Conservation (phyloP, 2,329 filamentous ascomycete genomes). For the Calcarisporium arbuscula region DNA sequence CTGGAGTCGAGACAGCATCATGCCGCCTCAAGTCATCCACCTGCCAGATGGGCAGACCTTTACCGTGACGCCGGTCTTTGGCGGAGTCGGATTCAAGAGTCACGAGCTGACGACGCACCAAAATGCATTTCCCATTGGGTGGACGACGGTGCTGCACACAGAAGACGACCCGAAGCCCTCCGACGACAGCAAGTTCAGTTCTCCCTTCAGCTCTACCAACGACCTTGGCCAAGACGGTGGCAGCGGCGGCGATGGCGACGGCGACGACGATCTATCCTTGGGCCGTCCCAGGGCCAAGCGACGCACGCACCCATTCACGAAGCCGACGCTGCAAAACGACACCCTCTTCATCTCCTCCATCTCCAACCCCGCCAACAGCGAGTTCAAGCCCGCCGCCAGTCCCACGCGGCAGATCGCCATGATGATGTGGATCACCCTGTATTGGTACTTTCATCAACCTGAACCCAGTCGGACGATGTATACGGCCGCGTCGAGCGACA, state of each 20-base stretch:
- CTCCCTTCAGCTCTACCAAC: too few relatives aligned
- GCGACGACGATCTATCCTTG: conserved; percentile 23
- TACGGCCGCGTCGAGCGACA: conserved; percentile 56
- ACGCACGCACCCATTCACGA: conserved; percentile 44
- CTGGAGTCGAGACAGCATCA: too few relatives aligned
- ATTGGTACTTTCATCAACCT: conserved; percentile 95
- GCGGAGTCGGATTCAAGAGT: conserved; percentile 84
- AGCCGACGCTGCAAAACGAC: conserved; percentile 72
- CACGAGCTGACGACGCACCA: conserved; percentile 65
- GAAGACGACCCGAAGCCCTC: conserved; percentile 33
- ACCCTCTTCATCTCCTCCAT: conserved; percentile 88
- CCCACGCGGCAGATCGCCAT: conserved; percentile 87
- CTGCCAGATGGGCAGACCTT: conserved; percentile 85
- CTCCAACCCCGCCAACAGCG: conserved; percentile 71
- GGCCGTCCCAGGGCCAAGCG: conserved; percentile 11
- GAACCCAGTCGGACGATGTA: conserved; percentile 60
- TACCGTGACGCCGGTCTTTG: conserved; percentile 79
- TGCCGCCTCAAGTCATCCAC: conserved; percentile 47
- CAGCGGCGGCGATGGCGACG: conserved; percentile 17
- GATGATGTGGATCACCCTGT: conserved; percentile 92
- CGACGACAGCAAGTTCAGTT: conserved; percentile 9
- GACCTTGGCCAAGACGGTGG: conserved; percentile 5
- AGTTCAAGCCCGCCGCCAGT: conserved; percentile 73
- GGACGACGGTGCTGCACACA: conserved; percentile 82
- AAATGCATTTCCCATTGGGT: conserved; percentile 74